Evolutionary conservation across 2,329 filamentous ascomycete genomes (phyloP), one percentile per base, ranked within the genome.

Genomic region (Diaporthe australafricana): DNA sequence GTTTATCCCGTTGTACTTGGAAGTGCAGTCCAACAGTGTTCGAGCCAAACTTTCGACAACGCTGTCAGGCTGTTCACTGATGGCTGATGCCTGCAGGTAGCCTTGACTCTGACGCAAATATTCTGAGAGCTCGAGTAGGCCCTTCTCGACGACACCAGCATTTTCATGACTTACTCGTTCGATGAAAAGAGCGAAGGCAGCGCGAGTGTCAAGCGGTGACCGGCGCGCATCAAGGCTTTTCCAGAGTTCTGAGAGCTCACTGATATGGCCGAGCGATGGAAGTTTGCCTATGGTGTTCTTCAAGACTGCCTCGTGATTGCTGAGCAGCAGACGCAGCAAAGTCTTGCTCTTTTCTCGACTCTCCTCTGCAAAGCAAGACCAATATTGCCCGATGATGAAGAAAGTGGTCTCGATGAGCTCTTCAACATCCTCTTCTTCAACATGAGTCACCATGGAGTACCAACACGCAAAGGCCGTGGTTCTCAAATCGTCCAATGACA

Each of bases 321-420:
- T 85, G 48, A 96, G 82, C 47, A 98, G 84, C 70, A 87, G 87
- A 14, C 86, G 83, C 30, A 98, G 85, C 74, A 95, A 86, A 20
- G 87, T 83, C 72, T 89, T 86, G 3, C 92, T 92, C 69, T 86
- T 85, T 4, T 86, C 78, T 74, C 89, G 90, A 1, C 91, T 91
- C 3, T 85, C 80, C 5, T 87, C 83, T 27, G 91, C 90, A 70
- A 98, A 91, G 1, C 77, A 79, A 5, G 81, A 75, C 96, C 96
- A 99, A 77, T 96, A 92, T 75, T 92, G 91, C 30, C 93, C 91
- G 62, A 98, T 91, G 50, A 98, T 90, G 68, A 95, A 95, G 75
- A 98, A 94, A 0, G 95, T 97, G 71, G 96, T 95, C 79, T 98
- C 95, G 11, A 98, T 85, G 47, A 98, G 87, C 32, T 90, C 87